These are phyloP conservation scores for Alternaria tenuissima DNA, from an alignment of 2,329 filamentous ascomycete genomes.

Conservation along the genomic window DNA sequence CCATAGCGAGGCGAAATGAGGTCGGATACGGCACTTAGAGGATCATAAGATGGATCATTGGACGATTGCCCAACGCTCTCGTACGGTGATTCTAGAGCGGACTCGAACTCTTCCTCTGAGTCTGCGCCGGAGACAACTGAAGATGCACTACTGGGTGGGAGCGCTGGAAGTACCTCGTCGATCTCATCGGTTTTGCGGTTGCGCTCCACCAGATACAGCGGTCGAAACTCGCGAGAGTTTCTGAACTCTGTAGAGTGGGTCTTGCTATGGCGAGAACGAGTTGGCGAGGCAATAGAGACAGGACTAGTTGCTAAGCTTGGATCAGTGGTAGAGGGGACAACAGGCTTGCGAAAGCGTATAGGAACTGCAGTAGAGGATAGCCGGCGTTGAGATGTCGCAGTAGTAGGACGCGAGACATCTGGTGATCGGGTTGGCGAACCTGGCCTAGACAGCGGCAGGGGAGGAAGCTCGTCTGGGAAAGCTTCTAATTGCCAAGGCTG, in stretches of 20 bases:
- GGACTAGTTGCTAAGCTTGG: slow-evolving; percentile 34
- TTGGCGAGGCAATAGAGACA: slow-evolving; percentile 53
- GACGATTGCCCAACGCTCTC: slow-evolving; percentile 31
- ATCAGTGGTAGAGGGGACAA: slow-evolving; percentile 55
- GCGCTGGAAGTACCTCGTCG: slow-evolving; percentile 58
- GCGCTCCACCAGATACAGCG: slow-evolving; percentile 81
- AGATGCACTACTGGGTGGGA: slow-evolving; percentile 58
- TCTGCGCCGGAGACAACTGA: slow-evolving; percentile 49
- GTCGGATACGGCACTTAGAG: slow-evolving; percentile 25
- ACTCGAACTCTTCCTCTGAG: slow-evolving; percentile 56
- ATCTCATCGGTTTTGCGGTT: slow-evolving; percentile 49
- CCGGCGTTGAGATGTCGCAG: slow-evolving; percentile 31
- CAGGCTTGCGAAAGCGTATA: slow-evolving; percentile 62
- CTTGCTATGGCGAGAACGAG: slow-evolving; percentile 54
- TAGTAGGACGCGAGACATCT: slow-evolving; percentile 29
- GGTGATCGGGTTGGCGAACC: slow-evolving; percentile 40
- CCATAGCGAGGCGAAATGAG: slow-evolving; percentile 28
- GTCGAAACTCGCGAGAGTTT: slow-evolving; percentile 73
- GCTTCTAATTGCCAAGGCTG: slow-evolving; percentile 47
- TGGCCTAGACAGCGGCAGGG: slow-evolving; percentile 43
- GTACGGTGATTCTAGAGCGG: slow-evolving; percentile 52
- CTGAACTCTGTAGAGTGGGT: slow-evolving; percentile 62
- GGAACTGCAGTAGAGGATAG: slow-evolving; percentile 61
- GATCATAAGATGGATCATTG: slow-evolving; percentile 35
- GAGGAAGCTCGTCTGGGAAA: slow-evolving; percentile 47